A percentile compares a stretch with the other conserved stretches of the same genome.
These are phyloP conservation scores for Pestalotiopsis sp. DNA, from an alignment of 2,329 filamentous ascomycete species.

Conservation along the genomic window DNA sequence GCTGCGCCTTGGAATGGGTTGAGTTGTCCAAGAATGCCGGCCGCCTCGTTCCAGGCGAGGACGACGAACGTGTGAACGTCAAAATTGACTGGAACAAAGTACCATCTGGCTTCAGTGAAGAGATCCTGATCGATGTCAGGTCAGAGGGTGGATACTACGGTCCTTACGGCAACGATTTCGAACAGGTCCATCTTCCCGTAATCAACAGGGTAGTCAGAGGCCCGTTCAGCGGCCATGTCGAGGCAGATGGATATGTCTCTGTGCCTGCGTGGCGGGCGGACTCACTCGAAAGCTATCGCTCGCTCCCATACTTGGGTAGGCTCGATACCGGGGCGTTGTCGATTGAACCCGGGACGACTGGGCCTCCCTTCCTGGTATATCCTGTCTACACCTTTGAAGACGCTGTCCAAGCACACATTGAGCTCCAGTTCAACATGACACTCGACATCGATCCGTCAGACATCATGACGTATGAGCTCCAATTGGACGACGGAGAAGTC, in stretches of 20 bases:
- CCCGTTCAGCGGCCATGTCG: slow-evolving; percentile 33
- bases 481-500: slow-evolving; percentile 44
- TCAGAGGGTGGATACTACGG: slow-evolving; percentile 37
- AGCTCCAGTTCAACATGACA: slow-evolving; percentile 36
- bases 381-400: slow-evolving; percentile 33
- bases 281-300: slow-evolving; percentile 22
- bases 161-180: slow-evolving; percentile 31
- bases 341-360: slow-evolving; percentile 18
- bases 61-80: slow-evolving; percentile 47
- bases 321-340: slow-evolving; percentile 25
- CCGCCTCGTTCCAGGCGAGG: slow-evolving; percentile 36
- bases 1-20: slow-evolving; percentile 50
- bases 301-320: slow-evolving; percentile 35
- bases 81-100: slow-evolving; percentile 48
- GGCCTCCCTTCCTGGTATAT: slow-evolving; percentile 21
- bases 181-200: slow-evolving; percentile 33
- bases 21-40: slow-evolving; percentile 39
- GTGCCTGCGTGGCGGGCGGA: slow-evolving; percentile 28
- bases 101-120: slow-evolving; percentile 32
- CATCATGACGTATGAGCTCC: slow-evolving; percentile 52
- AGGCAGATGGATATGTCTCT: slow-evolving; percentile 35
- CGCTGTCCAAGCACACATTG: slow-evolving; percentile 11
- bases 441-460: slow-evolving; percentile 53
- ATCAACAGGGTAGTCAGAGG: slow-evolving; percentile 18
- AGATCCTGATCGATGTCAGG: slow-evolving; percentile 31